A percentile compares a stretch with the other conserved stretches of the same genome.
These are phyloP conservation scores for Obelidium mucronatum DNA, from an alignment of 192 early-diverging fungal genomes.

Conservation along the genomic window DNA sequence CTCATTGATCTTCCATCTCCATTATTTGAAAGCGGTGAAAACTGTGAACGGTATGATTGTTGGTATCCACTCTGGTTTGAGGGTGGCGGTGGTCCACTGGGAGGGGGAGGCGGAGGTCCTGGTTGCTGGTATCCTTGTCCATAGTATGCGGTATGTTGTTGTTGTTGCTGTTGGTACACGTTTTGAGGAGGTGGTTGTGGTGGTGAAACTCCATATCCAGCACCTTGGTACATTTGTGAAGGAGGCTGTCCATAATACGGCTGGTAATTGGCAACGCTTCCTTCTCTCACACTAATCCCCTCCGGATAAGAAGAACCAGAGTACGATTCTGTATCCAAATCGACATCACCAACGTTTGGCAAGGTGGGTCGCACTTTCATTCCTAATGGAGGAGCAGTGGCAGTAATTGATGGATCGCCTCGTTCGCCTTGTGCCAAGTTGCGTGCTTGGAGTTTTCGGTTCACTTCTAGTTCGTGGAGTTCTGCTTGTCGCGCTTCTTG, in stretches of 20 bases:
- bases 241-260: too few species aligned
- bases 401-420: background rate
- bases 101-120: background rate
- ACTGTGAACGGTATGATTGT: too few species aligned
- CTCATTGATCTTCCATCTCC: too few species aligned
- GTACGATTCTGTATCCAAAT: too few species aligned
- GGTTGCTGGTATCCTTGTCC: background rate
- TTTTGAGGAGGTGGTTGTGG: background rate
- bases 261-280: too few species aligned
- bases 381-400: constrained; percentile 20
- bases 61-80: too few species aligned
- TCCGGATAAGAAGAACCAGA: too few species aligned
- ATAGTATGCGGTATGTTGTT: background rate
- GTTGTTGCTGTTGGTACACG: background rate
- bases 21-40: too few species aligned
- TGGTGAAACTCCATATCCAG: background rate
- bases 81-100: background rate
- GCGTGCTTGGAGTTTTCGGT: background rate
- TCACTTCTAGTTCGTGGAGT: constrained; percentile 43
- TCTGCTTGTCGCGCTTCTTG: constrained; percentile 54
- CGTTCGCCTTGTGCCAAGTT: background rate
- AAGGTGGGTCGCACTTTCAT: constrained; percentile 26
- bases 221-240: too few species aligned
- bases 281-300: too few species aligned
- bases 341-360: constrained; percentile 28